Evolutionary conservation across 345 rosid genomes (phyloP), one percentile per base, ranked within the genome.

Genomic region (Angophora floribunda): DNA sequence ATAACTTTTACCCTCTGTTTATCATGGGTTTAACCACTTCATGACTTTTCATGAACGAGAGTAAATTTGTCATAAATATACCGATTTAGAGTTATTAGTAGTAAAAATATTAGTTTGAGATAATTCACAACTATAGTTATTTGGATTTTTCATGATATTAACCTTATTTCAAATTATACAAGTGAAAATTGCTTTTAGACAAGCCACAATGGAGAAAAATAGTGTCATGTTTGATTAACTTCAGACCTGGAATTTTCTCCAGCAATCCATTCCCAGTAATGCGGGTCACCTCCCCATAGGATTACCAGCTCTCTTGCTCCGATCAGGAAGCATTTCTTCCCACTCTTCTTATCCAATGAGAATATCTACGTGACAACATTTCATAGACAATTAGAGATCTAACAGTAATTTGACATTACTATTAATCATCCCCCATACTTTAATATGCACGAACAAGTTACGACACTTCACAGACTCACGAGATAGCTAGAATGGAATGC

Each of bases 131-230:
- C n/a, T n/a, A n/a, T n/a, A n/a, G n/a, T n/a, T n/a, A n/a, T n/a
- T n/a, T n/a, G n/a, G n/a, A n/a, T n/a, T n/a, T n/a, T n/a, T n/a
- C n/a, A n/a, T n/a, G n/a, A n/a, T n/a, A n/a, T n/a, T n/a, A n/a
- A n/a, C n/a, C n/a, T n/a, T n/a, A n/a, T 22, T 55, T 55, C 22
- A 21, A 0, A 4, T 5, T 0, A 55, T 21, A 55, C 3, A 21
- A 55, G 12, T 12, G 12, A 55, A 55, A 22, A 55, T 55, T 26
- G 5, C 12, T 22, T 55, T 55, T 55, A 22, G 61, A 28, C 28
- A 22, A 55, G 61, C 61, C 21, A 55, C 21, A 28, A 12, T 22
- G 28, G 61, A 55, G 61, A 55, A 55, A 53, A 53, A 22, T 22
- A 8, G 12, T 55, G 28, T 22, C n/a, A 22, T 55, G 61, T 22